Evolutionary conservation across 2,329 filamentous ascomycete species (phyloP), one percentile per base, ranked within the genome.

Genomic region (Penicillium sp.): DNA sequence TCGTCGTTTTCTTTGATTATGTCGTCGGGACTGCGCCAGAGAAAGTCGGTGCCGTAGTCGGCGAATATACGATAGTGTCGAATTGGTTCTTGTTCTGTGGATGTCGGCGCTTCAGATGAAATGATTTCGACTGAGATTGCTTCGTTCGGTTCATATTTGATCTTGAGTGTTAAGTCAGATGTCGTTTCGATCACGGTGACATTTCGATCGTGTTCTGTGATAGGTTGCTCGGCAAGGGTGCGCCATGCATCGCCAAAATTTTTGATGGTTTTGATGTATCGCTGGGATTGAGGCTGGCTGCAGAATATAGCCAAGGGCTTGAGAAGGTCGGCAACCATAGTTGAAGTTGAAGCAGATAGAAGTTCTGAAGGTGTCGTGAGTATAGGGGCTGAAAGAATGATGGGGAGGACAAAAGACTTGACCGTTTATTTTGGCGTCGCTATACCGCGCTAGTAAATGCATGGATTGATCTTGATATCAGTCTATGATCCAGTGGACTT

Each of bases 11-110:
- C 43, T 16, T 22, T 12, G 9, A 11, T 26, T 11, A 45, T 20
- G 18, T 48, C 44, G 11, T 44, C 34, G 0, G 20, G n/a, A 6
- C 42, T 36, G 6, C 38, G 43, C 47, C 40, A 51, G 6, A 53
- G 37, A 10, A 51, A 51, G 11, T 39, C 39, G 6, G 46, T 47
- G 13, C 45, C 42, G 20, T 45, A 49, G 13, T 53, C 52, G 7
- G 48, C 29, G 22, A 47, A 43, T 10, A 50, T 53, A 7, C 44
- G 42, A 15, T 49, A 53, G 27, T 49, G 44, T 1, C 35, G 41
- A n/a, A n/a, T n/a, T n/a, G n/a, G n/a, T n/a, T n/a, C n/a, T n/a
- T n/a, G n/a, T n/a, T n/a, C n/a, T n/a, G n/a, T n/a, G n/a, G n/a
- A n/a, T n/a, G n/a, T n/a, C n/a, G n/a, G n/a, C n/a, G n/a, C n/a